Percentiles rank a stretch among this genome's conserved stretches.
Conservation (phyloP, 2,329 filamentous ascomycete genomes). For the Verticillium longisporum region DNA sequence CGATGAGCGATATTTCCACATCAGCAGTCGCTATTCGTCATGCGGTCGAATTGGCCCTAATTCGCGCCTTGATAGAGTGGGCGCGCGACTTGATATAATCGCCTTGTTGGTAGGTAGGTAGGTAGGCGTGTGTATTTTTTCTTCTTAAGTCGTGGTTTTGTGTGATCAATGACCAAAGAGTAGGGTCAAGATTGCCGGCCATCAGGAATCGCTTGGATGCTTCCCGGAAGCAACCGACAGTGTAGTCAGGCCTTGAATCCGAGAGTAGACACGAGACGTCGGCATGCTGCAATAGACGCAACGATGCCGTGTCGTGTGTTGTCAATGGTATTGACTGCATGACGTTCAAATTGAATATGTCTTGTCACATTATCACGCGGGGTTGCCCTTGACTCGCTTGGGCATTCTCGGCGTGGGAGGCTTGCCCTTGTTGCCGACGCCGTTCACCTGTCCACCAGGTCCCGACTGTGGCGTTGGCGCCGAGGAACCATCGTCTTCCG, state of each 20-base stretch:
- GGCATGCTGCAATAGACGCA: constrained; percentile 1
- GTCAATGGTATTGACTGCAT: constrained; percentile 1
- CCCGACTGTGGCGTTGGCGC: constrained; percentile 40
- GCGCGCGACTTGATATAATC: background rate
- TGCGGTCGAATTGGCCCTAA: background rate
- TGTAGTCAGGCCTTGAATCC: background rate
- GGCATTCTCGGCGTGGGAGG: constrained; percentile 50
- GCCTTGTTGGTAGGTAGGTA: background rate
- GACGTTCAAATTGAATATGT: background rate
- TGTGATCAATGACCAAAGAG: no score
- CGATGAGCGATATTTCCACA: background rate
- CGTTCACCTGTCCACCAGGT: constrained; percentile 41
- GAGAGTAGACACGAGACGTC: constrained; percentile 1
- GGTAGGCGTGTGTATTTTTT: no score
- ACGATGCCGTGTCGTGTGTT: background rate
- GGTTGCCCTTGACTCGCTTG: constrained; percentile 46
- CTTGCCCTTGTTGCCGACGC: constrained; percentile 41
- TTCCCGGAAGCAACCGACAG: background rate
- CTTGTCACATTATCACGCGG: constrained; percentile 4
- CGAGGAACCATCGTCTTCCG: constrained; percentile 45
- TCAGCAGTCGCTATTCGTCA: background rate
- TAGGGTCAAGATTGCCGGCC: background rate
- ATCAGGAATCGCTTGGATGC: background rate
- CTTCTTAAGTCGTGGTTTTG: no score
- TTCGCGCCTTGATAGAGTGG: background rate